These are phyloP conservation scores for Rhododendron molle DNA, from an alignment of 148 eudicot species.

Conservation along the genomic window DNA sequence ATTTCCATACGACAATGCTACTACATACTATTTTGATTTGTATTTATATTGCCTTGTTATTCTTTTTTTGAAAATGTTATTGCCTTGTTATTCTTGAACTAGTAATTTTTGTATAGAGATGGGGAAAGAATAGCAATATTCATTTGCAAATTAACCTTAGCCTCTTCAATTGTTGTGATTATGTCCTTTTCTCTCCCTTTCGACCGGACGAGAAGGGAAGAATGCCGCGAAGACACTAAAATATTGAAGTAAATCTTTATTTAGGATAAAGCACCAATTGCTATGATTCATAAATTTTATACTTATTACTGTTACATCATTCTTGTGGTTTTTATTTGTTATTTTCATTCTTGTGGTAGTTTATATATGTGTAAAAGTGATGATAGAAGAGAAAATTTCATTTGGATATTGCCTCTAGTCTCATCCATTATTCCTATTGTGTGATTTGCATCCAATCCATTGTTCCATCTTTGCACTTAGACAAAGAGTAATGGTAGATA, in stretches of 20 bases:
- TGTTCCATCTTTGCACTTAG: background rate
- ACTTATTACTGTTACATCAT: background rate
- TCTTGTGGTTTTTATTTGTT: background rate
- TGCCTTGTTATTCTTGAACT: too few species aligned
- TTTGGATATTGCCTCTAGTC: background rate
- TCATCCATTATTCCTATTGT: background rate
- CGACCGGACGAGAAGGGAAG: background rate
- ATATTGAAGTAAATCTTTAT: too few species aligned
- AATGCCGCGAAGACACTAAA: too few species aligned
- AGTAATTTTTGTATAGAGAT: too few species aligned
- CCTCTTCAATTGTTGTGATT: background rate
- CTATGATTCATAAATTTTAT: background rate
- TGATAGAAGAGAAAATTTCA: background rate
- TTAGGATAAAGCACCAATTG: background rate
- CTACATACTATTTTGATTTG: too few species aligned
- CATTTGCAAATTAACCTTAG: too few species aligned
- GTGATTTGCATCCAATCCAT: background rate
- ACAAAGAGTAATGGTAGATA: background rate
- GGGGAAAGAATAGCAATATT: background rate
- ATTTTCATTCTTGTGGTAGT: background rate
- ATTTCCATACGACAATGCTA: too few species aligned
- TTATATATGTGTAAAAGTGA: background rate
- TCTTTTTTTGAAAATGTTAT: too few species aligned
- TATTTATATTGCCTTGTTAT: too few species aligned
- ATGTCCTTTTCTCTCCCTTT: background rate